These are phyloP conservation scores for Arthrobotrys musiformis DNA, from an alignment of 2,329 filamentous ascomycete species.

Conservation along the genomic window DNA sequence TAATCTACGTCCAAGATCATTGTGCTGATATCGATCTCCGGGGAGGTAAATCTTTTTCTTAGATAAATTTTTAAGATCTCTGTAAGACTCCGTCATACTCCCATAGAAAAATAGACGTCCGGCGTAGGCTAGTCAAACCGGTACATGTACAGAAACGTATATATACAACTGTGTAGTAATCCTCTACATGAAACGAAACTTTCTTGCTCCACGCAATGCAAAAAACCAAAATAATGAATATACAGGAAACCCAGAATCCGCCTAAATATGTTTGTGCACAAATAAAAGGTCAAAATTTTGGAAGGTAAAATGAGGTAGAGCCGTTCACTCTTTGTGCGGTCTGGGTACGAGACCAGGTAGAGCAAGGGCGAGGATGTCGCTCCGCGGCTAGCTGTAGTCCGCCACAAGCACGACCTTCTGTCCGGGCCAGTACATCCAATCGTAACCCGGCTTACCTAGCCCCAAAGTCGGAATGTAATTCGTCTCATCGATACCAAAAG, in stretches of 20 bases:
- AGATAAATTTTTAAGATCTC: too few species aligned
- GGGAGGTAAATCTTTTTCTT: too few species aligned
- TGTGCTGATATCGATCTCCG: too few species aligned
- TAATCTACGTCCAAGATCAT: too few species aligned
- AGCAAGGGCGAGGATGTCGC: not conserved
- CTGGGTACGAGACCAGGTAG: not conserved
- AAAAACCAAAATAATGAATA: too few species aligned
- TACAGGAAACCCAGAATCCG: too few species aligned
- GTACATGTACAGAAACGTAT: not conserved
- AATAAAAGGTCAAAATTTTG: too few species aligned
- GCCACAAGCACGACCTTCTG: not conserved
- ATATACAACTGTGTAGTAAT: not conserved
- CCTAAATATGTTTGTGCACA: too few species aligned
- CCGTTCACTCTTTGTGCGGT: too few species aligned
- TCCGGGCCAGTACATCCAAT: slow-evolving; percentile 7
- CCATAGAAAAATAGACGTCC: too few species aligned
- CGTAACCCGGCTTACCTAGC: not conserved
- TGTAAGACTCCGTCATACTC: too few species aligned
- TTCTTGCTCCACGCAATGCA: not conserved
- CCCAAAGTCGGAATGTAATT: slow-evolving; percentile 10
- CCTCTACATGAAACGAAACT: not conserved
- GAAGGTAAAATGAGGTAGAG: too few species aligned
- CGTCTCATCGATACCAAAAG: not conserved
- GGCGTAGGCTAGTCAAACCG: not conserved
- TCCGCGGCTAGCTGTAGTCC: not conserved